Evolutionary conservation across 1,284 basidiomycete genomes (phyloP).

Genomic region (Kalmanozyma brasiliensis): DNA sequence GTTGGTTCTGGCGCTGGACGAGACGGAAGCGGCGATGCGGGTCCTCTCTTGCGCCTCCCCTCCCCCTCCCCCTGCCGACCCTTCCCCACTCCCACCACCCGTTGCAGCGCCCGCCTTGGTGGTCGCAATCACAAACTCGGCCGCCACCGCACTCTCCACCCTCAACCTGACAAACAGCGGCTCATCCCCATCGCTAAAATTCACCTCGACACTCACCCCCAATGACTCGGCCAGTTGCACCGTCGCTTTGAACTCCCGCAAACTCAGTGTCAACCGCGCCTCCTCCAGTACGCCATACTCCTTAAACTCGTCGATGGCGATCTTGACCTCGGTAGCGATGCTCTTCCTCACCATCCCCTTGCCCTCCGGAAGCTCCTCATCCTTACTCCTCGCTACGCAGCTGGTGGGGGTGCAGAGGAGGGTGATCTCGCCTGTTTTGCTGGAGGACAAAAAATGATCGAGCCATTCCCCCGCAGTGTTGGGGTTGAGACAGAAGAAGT

Average conservation of each 20-base stretch:
- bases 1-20: background rate
- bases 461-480: slow-evolving; percentile 51
- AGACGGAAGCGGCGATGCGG: slow-evolving; percentile 2
- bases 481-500: slow-evolving; percentile 39
- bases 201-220: slow-evolving; percentile 30
- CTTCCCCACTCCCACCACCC: slow-evolving; percentile 5
- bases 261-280: slow-evolving; percentile 39
- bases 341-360: slow-evolving; percentile 20
- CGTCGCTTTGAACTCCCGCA: slow-evolving; percentile 56
- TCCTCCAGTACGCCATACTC: slow-evolving; percentile 40
- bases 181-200: slow-evolving; percentile 52
- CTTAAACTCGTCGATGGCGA: slow-evolving; percentile 42
- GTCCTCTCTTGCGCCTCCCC: background rate
- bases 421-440: slow-evolving; percentile 50
- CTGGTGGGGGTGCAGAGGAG: slow-evolving; percentile 25
- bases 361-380: slow-evolving; percentile 19
- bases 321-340: slow-evolving; percentile 50
- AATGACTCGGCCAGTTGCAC: slow-evolving; percentile 42
- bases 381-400: slow-evolving; percentile 41
- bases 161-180: slow-evolving; percentile 52
- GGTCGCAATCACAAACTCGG: slow-evolving; percentile 57
- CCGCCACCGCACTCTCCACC: slow-evolving; percentile 21
- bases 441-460: slow-evolving; percentile 49
- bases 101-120: slow-evolving; percentile 19
- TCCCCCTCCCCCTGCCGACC: background rate